Evolutionary conservation across 176 grass and related monocot genomes (phyloP).

Genomic region (Coix lacrymajobi): DNA sequence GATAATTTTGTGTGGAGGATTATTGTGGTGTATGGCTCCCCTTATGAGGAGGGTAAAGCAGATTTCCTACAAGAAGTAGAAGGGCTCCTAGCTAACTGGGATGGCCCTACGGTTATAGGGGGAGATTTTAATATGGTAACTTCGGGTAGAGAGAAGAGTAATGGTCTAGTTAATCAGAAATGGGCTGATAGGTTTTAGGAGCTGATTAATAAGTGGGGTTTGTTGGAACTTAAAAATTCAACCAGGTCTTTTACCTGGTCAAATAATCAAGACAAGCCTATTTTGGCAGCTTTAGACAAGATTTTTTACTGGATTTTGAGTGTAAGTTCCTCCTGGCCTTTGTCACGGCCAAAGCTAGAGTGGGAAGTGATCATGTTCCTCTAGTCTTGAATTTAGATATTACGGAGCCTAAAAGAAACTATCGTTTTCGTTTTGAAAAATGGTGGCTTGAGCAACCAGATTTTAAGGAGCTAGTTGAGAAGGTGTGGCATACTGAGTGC

Average conservation of each 20-base stretch:
- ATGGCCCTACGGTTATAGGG: too few species aligned
- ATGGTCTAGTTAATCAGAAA: too few species aligned
- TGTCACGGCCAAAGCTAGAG: neutral
- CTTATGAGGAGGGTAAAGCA: too few species aligned
- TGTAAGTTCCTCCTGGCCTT: rapidly evolving
- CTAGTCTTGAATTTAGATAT: rapidly evolving
- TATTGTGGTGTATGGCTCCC: too few species aligned
- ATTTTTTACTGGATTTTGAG: neutral
- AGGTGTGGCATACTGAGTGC: rapidly evolving
- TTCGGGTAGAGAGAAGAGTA: too few species aligned
- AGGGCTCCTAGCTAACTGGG: too few species aligned
- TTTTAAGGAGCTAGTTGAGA: rapidly evolving
- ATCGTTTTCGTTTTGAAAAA: neutral
- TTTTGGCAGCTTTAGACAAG: neutral
- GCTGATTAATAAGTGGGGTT: too few species aligned
- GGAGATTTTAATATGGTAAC: too few species aligned
- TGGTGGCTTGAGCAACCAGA: neutral
- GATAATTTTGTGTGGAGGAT: too few species aligned
- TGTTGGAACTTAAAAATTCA: too few species aligned
- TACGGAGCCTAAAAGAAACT: rapidly evolving
- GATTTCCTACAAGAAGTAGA: too few species aligned
- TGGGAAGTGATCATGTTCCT: neutral
- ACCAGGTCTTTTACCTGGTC: neutral
- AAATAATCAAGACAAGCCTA: neutral
- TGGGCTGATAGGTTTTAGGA: too few species aligned